Evolutionary conservation across 208 protist species (phyloP).

Genomic region (Crithidia mellificae): DNA sequence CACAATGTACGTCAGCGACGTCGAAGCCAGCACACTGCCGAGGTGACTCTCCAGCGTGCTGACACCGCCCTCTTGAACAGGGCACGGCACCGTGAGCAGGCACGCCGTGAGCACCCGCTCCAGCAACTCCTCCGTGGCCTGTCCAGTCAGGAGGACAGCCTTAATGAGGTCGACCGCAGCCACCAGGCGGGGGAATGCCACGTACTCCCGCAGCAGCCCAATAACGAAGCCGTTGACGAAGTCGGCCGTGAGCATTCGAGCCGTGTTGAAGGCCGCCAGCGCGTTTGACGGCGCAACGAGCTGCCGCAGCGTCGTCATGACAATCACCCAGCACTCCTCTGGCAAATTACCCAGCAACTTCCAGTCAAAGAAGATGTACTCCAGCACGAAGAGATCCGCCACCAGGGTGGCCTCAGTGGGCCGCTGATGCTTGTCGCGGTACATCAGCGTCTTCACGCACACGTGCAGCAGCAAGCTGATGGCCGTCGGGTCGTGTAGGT

Average conservation of each 20-base stretch:
- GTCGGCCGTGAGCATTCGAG: conserved; percentile 46
- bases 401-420: conserved; percentile 12
- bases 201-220: conserved; percentile 60
- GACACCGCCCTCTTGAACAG: neutral
- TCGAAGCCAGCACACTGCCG: conserved; percentile 42
- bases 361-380: conserved; percentile 73
- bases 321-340: conserved; percentile 15
- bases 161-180: conserved; percentile 35
- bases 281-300: conserved; percentile 43
- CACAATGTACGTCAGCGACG: conserved; percentile 37
- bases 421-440: conserved; percentile 18
- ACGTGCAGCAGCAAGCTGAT: conserved; percentile 28
- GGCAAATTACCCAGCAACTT: conserved; percentile 41
- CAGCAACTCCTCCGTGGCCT: conserved; percentile 36
- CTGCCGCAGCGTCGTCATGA: conserved; percentile 36
- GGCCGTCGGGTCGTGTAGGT: conserved; percentile 29
- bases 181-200: conserved; percentile 35
- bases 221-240: conserved; percentile 72
- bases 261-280: conserved; percentile 46
- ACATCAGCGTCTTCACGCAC: conserved; percentile 20
- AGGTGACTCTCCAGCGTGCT: conserved; percentile 38
- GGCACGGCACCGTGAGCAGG: conserved; percentile 43
- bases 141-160: conserved; percentile 28
- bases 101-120: conserved; percentile 44
- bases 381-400: conserved; percentile 27